These are phyloP conservation scores for Epicoccum nigrum DNA, from an alignment of 2,329 filamentous ascomycete species.

Conservation along the genomic window DNA sequence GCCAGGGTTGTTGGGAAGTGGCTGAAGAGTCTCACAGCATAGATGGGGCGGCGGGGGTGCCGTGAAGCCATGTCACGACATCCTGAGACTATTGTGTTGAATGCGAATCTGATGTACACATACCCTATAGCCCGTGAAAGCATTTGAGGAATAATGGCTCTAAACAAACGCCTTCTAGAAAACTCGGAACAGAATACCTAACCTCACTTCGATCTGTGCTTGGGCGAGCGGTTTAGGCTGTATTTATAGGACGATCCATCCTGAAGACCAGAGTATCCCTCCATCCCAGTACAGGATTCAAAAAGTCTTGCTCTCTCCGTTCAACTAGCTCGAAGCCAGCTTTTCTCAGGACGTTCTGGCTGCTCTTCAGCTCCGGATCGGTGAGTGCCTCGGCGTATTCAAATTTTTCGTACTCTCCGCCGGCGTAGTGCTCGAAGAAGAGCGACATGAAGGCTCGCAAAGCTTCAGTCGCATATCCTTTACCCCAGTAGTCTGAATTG, in stretches of 20 bases:
- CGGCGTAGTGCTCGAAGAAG: constrained; percentile 48
- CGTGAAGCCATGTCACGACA: neutral
- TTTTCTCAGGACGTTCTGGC: constrained; percentile 64
- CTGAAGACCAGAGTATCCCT: constrained; percentile 48
- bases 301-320: constrained; percentile 50
- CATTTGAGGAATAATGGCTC: neutral
- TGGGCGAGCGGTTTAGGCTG: neutral
- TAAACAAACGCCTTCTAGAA: neutral
- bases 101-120: neutral
- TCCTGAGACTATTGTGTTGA: neutral
- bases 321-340: constrained; percentile 59
- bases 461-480: constrained; percentile 54
- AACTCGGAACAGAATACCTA: no score
- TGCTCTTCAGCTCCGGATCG: constrained; percentile 58
- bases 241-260: constrained; percentile 19
- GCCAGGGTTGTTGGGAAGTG: constrained; percentile 48
- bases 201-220: no score
- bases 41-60: neutral
- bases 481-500: constrained; percentile 47
- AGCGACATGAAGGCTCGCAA: constrained; percentile 50
- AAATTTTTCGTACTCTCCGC: constrained; percentile 32
- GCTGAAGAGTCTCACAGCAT: constrained; percentile 21
- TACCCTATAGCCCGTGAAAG: neutral
- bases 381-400: constrained; percentile 55
- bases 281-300: constrained; percentile 44